Evolutionary conservation across 2,329 filamentous ascomycete genomes (phyloP).

Genomic region (Colletotrichum ledebouriae): DNA sequence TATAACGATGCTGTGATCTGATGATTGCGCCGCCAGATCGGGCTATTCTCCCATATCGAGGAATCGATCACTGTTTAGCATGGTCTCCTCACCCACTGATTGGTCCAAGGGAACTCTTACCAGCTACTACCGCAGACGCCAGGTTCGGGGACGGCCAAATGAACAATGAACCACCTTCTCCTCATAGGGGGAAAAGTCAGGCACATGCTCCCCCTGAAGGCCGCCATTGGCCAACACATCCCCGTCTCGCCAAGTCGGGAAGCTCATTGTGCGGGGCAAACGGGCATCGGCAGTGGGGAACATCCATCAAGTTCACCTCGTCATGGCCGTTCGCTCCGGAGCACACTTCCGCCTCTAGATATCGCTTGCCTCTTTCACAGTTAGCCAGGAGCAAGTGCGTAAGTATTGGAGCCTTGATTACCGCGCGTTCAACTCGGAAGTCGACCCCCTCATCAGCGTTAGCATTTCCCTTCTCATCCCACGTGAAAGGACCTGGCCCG

Average conservation of each 20-base stretch:
- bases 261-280: conserved; percentile 24
- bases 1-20: no score
- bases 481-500: conserved; percentile 21
- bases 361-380: not conserved
- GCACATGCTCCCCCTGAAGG: conserved; percentile 23
- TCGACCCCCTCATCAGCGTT: no score
- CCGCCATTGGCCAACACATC: conserved; percentile 20
- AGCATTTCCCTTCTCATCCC: not conserved
- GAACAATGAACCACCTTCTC: not conserved
- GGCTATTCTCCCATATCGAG: not conserved
- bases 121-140: not conserved
- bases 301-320: not conserved
- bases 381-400: conserved; percentile 1
- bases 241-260: conserved; percentile 28
- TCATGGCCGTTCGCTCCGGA: conserved; percentile 18
- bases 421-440: no score
- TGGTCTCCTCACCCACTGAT: not conserved
- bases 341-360: not conserved
- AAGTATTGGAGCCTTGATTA: no score
- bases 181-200: no score
- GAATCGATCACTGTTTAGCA: not conserved
- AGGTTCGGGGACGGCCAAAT: not conserved
- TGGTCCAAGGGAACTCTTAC: not conserved
- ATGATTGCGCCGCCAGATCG: not conserved
- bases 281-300: conserved; percentile 22